A percentile compares a stretch with the other conserved stretches of the same genome.
Evolutionary conservation across 2,329 filamentous ascomycete genomes (phyloP).

Genomic region (Epichloe aotearoae): DNA sequence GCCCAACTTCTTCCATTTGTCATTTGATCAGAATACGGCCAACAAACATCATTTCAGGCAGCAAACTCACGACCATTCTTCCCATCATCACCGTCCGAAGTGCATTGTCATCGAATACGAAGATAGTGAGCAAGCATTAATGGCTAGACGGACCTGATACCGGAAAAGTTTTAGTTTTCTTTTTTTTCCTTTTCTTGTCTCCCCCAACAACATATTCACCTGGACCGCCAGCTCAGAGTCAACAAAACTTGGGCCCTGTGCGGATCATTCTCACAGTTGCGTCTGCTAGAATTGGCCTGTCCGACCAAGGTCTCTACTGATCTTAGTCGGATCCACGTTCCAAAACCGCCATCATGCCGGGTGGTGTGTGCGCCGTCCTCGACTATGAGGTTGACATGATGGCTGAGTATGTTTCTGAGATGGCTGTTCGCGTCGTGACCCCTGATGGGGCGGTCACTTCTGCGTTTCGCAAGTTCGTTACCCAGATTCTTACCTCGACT

Average conservation of each 20-base stretch:
- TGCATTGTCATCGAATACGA: slow-evolving; percentile 11
- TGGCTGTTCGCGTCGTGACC: slow-evolving; percentile 51
- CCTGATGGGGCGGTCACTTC: slow-evolving; percentile 43
- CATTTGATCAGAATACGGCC: background rate
- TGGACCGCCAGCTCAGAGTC: background rate
- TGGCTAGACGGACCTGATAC: slow-evolving; percentile 19
- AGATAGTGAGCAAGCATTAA: slow-evolving; percentile 15
- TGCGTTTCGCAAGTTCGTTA: slow-evolving; percentile 83
- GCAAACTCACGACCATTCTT: background rate
- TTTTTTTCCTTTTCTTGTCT: slow-evolving; percentile 4
- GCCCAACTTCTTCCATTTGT: background rate
- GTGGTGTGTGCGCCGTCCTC: slow-evolving; percentile 84
- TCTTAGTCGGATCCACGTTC: slow-evolving; percentile 24
- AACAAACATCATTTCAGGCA: background rate
- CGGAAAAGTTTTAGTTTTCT: slow-evolving; percentile 8
- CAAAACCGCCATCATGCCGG: slow-evolving; percentile 42
- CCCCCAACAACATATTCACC: background rate
- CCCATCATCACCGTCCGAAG: slow-evolving; percentile 1
- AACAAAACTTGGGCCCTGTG: background rate
- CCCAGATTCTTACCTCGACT: slow-evolving; percentile 80
- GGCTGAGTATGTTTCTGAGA: slow-evolving; percentile 89
- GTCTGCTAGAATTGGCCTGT: slow-evolving; percentile 8
- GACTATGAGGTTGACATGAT: slow-evolving; percentile 96
- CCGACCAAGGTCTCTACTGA: slow-evolving; percentile 26
- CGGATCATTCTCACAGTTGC: background rate